Conservation (phyloP, 768 basidiomycete species). For the Termitomyces sp. region DNA sequence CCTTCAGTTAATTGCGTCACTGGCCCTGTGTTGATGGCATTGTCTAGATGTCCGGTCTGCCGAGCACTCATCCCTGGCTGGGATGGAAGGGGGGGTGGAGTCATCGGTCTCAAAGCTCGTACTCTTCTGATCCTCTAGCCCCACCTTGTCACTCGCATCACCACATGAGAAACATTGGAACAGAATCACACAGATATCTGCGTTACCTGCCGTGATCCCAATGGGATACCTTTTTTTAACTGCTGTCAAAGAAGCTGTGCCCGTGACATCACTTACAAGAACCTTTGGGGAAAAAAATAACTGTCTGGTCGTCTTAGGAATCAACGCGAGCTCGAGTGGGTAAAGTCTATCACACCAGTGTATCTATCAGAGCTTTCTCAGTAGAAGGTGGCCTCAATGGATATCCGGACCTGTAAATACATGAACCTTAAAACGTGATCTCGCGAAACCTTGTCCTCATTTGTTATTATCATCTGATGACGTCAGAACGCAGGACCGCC, state of each 20-base stretch:
- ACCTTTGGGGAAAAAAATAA: neutral
- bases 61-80: constrained; percentile 60
- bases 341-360: neutral
- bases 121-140: constrained; percentile 24
- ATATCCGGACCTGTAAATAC: no score
- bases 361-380: neutral
- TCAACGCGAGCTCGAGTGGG: neutral
- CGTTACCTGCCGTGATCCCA: neutral
- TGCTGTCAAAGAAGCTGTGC: neutral
- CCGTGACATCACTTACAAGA: neutral
- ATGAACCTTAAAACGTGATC: neutral
- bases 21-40: neutral
- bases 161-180: no score
- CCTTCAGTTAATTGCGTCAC: constrained; percentile 1
- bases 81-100: constrained; percentile 68
- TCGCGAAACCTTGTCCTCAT: neutral
- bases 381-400: neutral
- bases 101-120: constrained; percentile 52
- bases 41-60: constrained; percentile 61
- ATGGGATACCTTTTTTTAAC: neutral
- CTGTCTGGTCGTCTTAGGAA: neutral
- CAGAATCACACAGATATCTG: neutral
- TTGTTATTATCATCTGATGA: neutral
- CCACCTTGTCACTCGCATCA: neutral
- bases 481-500: neutral